phyloP scores from a whole-genome alignment of 495 filamentous ascomycete genomes.

The Xylaria cubensis region DNA sequence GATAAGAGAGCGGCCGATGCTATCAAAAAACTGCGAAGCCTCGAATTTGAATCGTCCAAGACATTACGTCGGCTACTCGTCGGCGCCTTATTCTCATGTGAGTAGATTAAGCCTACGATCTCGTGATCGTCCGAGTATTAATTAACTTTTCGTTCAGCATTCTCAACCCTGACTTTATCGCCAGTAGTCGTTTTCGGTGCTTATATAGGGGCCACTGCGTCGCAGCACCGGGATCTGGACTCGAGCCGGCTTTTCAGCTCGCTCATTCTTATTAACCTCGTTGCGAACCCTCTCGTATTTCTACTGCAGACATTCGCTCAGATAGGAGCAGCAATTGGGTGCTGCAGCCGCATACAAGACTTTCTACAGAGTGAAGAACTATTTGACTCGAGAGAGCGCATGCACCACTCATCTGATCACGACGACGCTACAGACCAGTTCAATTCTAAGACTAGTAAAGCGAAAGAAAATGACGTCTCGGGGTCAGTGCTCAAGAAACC shows the following conservation, averaged over 20 bases:
- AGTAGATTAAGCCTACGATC: neutral
- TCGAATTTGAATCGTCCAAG: conserved; percentile 60
- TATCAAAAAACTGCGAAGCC: conserved; percentile 56
- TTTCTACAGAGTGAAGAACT: conserved; percentile 28
- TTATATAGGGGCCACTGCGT: conserved; percentile 22
- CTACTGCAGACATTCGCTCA: conserved; percentile 37
- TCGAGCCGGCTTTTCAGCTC: conserved; percentile 41
- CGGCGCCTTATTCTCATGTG: conserved; percentile 12
- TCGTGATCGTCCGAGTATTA: neutral
- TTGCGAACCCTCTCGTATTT: conserved; percentile 38
- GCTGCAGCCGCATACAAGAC: conserved; percentile 39
- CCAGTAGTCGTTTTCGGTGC: conserved; percentile 21
- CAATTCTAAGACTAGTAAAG: neutral
- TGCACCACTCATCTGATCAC: neutral
- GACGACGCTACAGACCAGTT: neutral
- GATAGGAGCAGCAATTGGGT: conserved; percentile 36
- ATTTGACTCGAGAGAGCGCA: conserved; percentile 15
- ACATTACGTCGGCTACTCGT: conserved; percentile 41
- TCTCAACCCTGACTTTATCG: conserved; percentile 15
- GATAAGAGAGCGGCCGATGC: conserved; percentile 42
- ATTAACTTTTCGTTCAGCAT: neutral
- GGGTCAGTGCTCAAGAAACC: neutral
- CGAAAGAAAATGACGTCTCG: neutral
- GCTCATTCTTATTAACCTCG: conserved; percentile 42
- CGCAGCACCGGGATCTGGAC: conserved; percentile 24